These are phyloP conservation scores for Botryotinia globosa DNA, from an alignment of 2,329 filamentous ascomycete species.

Conservation along the genomic window DNA sequence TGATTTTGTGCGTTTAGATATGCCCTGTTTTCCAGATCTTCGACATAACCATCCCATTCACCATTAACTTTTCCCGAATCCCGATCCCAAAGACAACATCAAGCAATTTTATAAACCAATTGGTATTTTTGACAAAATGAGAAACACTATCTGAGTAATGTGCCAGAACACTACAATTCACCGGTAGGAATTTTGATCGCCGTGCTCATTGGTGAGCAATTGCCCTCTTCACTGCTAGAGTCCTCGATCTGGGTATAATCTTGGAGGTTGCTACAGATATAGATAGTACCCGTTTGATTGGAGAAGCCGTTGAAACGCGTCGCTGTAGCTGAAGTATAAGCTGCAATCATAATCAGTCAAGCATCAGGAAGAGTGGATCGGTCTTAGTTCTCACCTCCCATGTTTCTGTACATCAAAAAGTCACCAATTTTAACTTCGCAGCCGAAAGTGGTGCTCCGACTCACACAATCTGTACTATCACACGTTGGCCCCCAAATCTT, in stretches of 20 bases:
- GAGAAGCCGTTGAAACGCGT: not conserved
- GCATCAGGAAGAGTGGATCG: not conserved
- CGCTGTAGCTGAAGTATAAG: slow-evolving; percentile 7
- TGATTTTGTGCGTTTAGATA: not conserved
- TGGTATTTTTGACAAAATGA: not conserved
- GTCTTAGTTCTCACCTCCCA: not conserved
- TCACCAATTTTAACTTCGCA: not conserved
- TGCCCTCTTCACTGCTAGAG: not conserved
- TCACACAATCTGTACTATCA: not conserved
- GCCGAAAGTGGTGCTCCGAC: not conserved
- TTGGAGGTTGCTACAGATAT: not conserved
- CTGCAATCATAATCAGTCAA: not conserved
- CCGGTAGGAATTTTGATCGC: not conserved
- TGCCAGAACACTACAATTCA: not conserved
- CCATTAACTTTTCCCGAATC: not conserved
- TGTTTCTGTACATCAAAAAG: not conserved
- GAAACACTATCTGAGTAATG: not conserved
- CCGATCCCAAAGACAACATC: not conserved
- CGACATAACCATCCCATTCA: not conserved
- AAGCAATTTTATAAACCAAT: not conserved
- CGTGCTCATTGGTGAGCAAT: not conserved
- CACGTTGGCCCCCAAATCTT: slow-evolving; percentile 1
- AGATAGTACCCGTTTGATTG: not conserved
- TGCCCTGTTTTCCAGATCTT: not conserved
- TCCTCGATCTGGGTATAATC: not conserved